Evolutionary conservation across 2,329 filamentous ascomycete genomes (phyloP), one percentile per base, ranked within the genome.

Genomic region (Pleoardoris graminearum): DNA sequence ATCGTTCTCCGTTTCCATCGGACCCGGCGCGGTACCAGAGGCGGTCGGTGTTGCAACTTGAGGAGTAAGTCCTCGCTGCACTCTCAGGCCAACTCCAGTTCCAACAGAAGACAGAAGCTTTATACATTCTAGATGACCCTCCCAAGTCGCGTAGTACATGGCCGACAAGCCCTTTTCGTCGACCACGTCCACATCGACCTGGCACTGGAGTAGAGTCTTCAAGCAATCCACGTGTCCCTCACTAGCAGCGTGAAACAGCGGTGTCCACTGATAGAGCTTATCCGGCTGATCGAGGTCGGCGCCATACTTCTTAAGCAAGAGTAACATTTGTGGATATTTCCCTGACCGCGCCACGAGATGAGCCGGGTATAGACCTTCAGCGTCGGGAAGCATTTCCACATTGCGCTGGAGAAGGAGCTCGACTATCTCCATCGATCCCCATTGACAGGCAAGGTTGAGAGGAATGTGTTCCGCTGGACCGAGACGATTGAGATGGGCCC

Each of bases 101-200:
- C 66, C 70, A 21, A 76, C 74, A 1, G 86, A 84, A 4, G 86
- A 86, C 27, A 99, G 83, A 7, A 97, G 81, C 66, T 88, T 87
- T 89, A 99, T 96, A 76, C 94, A 97, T 66, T 93, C 88, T 49
- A 97, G 77, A 69, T 97, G 90, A 0, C 94, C 94, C 76, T 99
- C 94, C 94, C 94, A 99, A 0, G 91, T 93, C 12, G 94, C 94
- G 74, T 99, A 99, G 74, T 99, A 99, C 86, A 97, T 91, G 23
- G 94, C 92, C 2, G 92, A 91, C 3, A 97, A 81, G 14, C 86
- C 88, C 70, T 97, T 99, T 75, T 99, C 94, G 68, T 99, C 94
- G 37, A 90, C 77, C 49, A 91, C 89, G 59, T 86, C 87, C 1
- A 88, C 83, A 64, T 95, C 85, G 3, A 88, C 92, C 7, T 89